These are phyloP conservation scores for Cicer arietinum DNA, from an alignment of 306 rosid genomes.

Conservation along the genomic window DNA sequence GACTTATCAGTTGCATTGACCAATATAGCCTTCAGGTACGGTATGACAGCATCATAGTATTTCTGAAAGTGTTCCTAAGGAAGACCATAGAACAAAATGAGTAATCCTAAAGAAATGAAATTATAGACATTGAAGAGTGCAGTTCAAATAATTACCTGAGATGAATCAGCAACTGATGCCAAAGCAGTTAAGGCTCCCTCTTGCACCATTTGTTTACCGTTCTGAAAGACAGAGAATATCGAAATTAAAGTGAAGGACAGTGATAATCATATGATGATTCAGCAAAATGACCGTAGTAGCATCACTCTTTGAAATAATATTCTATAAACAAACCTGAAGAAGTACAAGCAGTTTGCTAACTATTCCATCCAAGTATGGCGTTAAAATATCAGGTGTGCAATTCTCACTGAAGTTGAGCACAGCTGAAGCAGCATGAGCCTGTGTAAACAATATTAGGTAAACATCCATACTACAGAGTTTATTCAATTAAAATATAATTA, in stretches of 20 bases:
- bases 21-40: conserved; percentile 93
- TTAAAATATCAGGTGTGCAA: conserved; percentile 90
- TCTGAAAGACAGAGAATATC: conserved; percentile 55
- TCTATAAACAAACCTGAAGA: conserved; percentile 73
- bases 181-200: conserved; percentile 98
- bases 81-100: conserved; percentile 35
- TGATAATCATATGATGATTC: conserved; percentile 1
- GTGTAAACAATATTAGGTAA: conserved; percentile 37
- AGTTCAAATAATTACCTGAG: conserved; percentile 72
- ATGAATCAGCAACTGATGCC: conserved; percentile 99
- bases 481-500: conserved; percentile 7
- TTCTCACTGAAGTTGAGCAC: conserved; percentile 99
- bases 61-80: conserved; percentile 91
- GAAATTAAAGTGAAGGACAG: conserved; percentile 6
- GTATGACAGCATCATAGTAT: conserved; percentile 97
- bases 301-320: neutral
- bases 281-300: conserved; percentile 4
- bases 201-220: conserved; percentile 99
- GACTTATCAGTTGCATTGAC: conserved; percentile 95
- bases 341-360: conserved; percentile 93
- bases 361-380: conserved; percentile 90
- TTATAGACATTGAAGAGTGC: conserved; percentile 11
- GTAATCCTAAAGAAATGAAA: conserved; percentile 35
- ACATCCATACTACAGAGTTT: conserved; percentile 1
- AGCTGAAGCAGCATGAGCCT: conserved; percentile 99